A percentile compares a stretch with the other conserved stretches of the same genome.
Evolutionary conservation across 108 stramenopile species (phyloP).

Genomic region (Licmophora abbreviata): DNA sequence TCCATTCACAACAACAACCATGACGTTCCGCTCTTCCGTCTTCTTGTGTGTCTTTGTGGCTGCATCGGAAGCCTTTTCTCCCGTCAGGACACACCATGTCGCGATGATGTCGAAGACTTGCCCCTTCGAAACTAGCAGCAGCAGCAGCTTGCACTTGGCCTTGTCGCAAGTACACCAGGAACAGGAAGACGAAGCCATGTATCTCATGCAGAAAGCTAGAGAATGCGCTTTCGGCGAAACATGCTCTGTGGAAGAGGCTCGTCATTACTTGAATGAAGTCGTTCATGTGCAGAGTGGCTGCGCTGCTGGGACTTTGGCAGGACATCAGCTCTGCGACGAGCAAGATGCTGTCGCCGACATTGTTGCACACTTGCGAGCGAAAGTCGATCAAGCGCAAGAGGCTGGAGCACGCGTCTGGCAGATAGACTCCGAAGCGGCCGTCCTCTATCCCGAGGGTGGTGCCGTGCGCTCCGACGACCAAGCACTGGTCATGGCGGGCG

Average conservation of each 20-base stretch:
- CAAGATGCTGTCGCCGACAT: constrained; percentile 26
- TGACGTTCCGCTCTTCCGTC: too few species aligned
- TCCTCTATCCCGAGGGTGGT: neutral
- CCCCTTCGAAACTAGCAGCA: too few species aligned
- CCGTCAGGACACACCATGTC: too few species aligned
- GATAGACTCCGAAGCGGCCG: neutral
- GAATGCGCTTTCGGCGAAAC: constrained; percentile 52
- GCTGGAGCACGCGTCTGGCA: neutral
- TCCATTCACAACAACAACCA: too few species aligned
- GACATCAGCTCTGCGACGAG: constrained; percentile 17
- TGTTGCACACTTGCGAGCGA: constrained; percentile 43
- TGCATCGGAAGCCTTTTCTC: too few species aligned
- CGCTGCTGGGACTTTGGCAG: constrained; percentile 24
- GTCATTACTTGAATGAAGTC: constrained; percentile 36
- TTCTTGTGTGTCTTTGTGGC: too few species aligned
- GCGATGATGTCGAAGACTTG: too few species aligned
- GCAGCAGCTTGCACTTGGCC: too few species aligned
- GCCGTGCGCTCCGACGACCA: neutral
- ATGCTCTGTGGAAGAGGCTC: constrained; percentile 48
- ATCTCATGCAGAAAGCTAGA: constrained; percentile 21
- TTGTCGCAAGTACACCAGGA: too few species aligned
- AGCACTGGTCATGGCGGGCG: neutral
- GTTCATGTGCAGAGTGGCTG: constrained; percentile 41
- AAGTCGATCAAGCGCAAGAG: constrained; percentile 18
- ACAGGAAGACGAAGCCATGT: constrained; percentile 12